These are phyloP conservation scores for Chaetomium cochliodes DNA, from an alignment of 495 filamentous ascomycete genomes.

Conservation along the genomic window DNA sequence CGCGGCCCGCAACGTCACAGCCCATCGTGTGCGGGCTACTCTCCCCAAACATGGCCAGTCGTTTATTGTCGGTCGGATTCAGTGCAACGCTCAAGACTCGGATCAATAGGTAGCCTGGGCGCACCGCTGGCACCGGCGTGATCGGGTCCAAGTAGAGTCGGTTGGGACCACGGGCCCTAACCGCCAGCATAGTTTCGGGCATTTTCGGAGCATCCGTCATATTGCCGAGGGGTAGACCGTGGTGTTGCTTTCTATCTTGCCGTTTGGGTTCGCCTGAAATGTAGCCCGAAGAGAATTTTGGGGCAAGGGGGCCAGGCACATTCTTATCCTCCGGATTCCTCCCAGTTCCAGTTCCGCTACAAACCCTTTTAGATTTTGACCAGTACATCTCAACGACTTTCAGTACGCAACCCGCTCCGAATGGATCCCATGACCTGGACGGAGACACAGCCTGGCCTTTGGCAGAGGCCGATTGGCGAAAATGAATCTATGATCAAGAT, in stretches of 20 bases:
- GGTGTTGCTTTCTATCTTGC: not conserved
- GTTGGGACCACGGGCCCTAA: not conserved
- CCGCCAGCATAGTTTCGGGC: not conserved
- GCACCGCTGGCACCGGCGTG: not conserved
- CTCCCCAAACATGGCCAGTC: not conserved
- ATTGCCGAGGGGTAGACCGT: not conserved
- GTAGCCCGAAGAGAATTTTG: too few species aligned
- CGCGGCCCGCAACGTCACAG: not conserved
- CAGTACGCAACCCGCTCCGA: too few species aligned
- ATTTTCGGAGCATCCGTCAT: not conserved
- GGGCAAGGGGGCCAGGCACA: not conserved
- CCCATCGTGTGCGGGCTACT: not conserved
- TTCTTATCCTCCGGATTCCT: not conserved
- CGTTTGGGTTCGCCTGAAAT: not conserved
- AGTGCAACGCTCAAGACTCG: not conserved
- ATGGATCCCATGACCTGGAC: not conserved
- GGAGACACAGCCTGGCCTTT: slow-evolving; percentile 4
- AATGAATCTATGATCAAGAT: slow-evolving; percentile 6
- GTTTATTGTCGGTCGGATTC: not conserved
- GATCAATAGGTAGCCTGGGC: not conserved
- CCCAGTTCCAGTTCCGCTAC: too few species aligned
- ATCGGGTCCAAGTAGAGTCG: not conserved
- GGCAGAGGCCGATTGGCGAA: not conserved
- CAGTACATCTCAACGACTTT: not conserved
- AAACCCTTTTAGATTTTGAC: too few species aligned